phyloP scores from a whole-genome alignment of 129 eudicot genomes.

The Centella asiatica region DNA sequence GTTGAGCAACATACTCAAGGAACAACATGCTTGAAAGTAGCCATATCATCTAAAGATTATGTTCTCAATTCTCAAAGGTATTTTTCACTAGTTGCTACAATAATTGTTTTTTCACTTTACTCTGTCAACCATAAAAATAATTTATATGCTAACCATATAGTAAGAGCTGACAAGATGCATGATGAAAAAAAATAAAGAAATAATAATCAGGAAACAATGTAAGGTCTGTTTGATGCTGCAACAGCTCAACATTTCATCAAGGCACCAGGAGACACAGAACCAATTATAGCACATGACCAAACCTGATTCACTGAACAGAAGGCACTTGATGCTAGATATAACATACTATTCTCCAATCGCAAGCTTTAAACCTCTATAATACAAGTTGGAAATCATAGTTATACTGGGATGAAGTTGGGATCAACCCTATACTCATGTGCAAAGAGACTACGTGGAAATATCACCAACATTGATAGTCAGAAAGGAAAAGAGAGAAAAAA shows the following conservation, averaged over 20 bases:
- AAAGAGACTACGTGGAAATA: too few species aligned
- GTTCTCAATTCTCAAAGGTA: too few species aligned
- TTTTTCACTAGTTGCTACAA: not conserved
- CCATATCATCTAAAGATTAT: slow-evolving; percentile 1
- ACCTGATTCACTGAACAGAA: too few species aligned
- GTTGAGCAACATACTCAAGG: slow-evolving; percentile 10
- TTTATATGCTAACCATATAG: not conserved
- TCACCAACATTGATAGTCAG: too few species aligned
- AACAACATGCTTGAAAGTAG: not conserved
- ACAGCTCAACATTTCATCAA: not conserved
- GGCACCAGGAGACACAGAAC: not conserved
- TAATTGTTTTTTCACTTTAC: not conserved
- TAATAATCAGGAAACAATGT: not conserved
- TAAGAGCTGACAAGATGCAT: not conserved
- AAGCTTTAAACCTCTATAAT: too few species aligned
- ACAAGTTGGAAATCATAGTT: too few species aligned
- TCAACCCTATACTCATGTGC: too few species aligned
- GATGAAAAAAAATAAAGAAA: not conserved
- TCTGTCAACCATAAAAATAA: not conserved
- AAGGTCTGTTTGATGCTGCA: not conserved
- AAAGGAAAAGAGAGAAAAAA: too few species aligned
- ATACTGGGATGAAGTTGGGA: too few species aligned
- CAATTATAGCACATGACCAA: too few species aligned
- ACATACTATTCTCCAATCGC: too few species aligned
- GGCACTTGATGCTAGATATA: too few species aligned